Percentiles rank a stretch among this genome's conserved stretches.
phyloP scores from a whole-genome alignment of 169 alveolate species.

The Plasmodium knowlesi region DNA sequence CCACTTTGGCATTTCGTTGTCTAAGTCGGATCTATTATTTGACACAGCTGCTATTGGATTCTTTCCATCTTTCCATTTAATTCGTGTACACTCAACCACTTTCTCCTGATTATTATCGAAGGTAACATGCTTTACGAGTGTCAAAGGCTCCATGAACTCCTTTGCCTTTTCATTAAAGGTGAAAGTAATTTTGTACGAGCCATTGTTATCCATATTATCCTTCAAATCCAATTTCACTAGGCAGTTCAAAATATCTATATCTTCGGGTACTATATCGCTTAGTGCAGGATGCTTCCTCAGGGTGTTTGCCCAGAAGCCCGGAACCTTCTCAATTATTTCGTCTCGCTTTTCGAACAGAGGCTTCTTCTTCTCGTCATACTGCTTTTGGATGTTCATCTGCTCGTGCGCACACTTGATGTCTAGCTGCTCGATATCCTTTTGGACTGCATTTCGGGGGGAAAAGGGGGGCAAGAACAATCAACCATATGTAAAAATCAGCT shows the following conservation, averaged over 20 bases:
- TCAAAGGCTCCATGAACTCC: constrained; percentile 89
- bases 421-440: constrained; percentile 82
- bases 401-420: constrained; percentile 92
- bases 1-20: constrained; percentile 80
- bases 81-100: constrained; percentile 90
- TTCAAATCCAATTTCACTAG: constrained; percentile 86
- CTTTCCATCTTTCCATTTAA: constrained; percentile 89
- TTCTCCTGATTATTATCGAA: constrained; percentile 85
- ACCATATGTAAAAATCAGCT: too few relatives aligned
- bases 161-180: constrained; percentile 88
- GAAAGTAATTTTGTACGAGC: constrained; percentile 89
- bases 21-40: constrained; percentile 51
- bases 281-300: constrained; percentile 89
- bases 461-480: too few relatives aligned
- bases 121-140: constrained; percentile 87
- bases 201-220: constrained; percentile 91
- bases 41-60: constrained; percentile 62
- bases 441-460: constrained; percentile 72
- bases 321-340: constrained; percentile 87
- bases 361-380: constrained; percentile 90
- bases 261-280: constrained; percentile 89
- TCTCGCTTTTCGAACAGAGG: constrained; percentile 89
- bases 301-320: constrained; percentile 92
- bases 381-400: constrained; percentile 90
- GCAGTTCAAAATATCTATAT: constrained; percentile 85